A percentile compares a stretch with the other conserved stretches of the same genome.
phyloP scores from a whole-genome alignment of 2,329 filamentous ascomycete species.

The Purpureocillium takamizusanense region DNA sequence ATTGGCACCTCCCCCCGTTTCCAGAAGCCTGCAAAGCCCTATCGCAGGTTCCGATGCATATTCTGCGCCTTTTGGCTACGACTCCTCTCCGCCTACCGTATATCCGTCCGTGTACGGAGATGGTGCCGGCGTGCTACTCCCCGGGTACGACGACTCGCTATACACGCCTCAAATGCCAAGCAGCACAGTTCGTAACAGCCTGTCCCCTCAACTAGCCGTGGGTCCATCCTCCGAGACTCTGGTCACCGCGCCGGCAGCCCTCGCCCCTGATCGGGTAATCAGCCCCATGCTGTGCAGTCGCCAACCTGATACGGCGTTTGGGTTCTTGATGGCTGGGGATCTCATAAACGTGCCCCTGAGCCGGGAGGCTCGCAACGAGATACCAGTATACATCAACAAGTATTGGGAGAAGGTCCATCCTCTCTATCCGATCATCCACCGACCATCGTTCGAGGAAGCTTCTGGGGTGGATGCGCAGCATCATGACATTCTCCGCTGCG shows the following conservation, averaged over 20 bases:
- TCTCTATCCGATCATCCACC: constrained; percentile 42
- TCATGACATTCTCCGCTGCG: constrained; percentile 35
- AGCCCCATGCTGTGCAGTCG: constrained; percentile 27
- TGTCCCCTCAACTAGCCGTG: constrained; percentile 36
- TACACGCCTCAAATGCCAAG: constrained; percentile 25
- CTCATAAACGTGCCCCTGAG: constrained; percentile 24
- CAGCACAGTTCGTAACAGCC: constrained; percentile 39
- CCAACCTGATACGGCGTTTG: constrained; percentile 31
- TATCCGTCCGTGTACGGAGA: constrained; percentile 25
- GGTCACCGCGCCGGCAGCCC: constrained; percentile 33
- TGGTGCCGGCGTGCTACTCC: constrained; percentile 18
- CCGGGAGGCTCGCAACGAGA: constrained; percentile 28
- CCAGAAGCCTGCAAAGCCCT: constrained; percentile 10
- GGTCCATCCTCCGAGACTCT: constrained; percentile 39
- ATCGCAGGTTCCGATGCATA: constrained; percentile 13
- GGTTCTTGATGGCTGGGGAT: constrained; percentile 18
- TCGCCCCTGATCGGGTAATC: constrained; percentile 23
- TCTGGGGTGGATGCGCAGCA: constrained; percentile 20
- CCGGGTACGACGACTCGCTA: constrained; percentile 27
- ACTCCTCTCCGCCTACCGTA: constrained; percentile 16
- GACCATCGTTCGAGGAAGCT: constrained; percentile 30
- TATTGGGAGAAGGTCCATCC: constrained; percentile 45
- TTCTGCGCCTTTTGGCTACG: constrained; percentile 19
- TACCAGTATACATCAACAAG: constrained; percentile 40
- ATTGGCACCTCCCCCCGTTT: constrained; percentile 14